A percentile compares a stretch with the other conserved stretches of the same genome.
Evolutionary conservation across 176 grass and related monocot genomes (phyloP).

Genomic region (Oryza brachyantha): DNA sequence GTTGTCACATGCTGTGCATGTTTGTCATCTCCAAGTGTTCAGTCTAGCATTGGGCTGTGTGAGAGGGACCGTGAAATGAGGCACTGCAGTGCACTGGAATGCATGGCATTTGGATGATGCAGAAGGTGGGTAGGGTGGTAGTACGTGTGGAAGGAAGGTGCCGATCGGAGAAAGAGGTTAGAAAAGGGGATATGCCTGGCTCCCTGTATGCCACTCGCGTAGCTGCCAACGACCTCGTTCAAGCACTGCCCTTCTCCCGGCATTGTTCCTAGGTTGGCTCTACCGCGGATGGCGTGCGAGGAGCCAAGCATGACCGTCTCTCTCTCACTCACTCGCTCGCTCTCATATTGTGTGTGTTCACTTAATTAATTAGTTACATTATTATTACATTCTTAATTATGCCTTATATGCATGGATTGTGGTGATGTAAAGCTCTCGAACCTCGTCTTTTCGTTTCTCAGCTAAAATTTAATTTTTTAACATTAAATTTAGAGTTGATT

Average conservation of each 20-base stretch:
- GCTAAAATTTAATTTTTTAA: no score
- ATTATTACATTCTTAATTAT: background rate
- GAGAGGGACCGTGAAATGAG: background rate
- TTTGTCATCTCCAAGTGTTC: background rate
- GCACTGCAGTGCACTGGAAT: background rate
- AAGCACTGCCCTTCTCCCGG: background rate
- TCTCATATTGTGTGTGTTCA: background rate
- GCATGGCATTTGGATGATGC: background rate
- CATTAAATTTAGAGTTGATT: no score
- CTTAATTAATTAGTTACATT: no score
- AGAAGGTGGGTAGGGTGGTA: background rate
- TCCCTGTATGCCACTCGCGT: slow-evolving; percentile 97
- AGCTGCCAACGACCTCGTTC: slow-evolving; percentile 54
- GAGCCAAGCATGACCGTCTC: slow-evolving; percentile 96
- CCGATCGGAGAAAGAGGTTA: slow-evolving; percentile 25
- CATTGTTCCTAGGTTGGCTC: slow-evolving; percentile 49
- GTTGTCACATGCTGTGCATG: background rate
- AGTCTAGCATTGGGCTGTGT: background rate
- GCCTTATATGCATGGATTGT: background rate
- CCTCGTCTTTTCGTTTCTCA: no score
- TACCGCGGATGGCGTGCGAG: slow-evolving; percentile 94
- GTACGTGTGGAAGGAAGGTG: no score
- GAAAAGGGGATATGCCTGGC: slow-evolving; percentile 76
- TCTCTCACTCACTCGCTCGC: slow-evolving; percentile 25
- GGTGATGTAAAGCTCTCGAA: no score